Evolutionary conservation across 2,329 filamentous ascomycete species (phyloP).

Genomic region (Aspergillus fischeri): DNA sequence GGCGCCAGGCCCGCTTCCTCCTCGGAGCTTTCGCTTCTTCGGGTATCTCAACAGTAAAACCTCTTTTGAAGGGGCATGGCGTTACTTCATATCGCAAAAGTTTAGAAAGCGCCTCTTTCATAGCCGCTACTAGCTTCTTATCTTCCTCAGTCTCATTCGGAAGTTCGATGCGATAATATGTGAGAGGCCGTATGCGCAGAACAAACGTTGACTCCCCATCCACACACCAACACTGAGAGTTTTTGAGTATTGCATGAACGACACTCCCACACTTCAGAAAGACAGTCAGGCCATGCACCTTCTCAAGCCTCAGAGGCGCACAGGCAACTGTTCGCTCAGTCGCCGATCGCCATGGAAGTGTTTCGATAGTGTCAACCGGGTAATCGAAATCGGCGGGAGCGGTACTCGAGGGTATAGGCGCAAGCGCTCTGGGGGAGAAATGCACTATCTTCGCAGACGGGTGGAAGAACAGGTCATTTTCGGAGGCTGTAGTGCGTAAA

Average conservation of each 20-base stretch:
- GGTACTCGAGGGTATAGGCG: conserved; percentile 41
- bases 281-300: conserved; percentile 77
- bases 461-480: conserved; percentile 63
- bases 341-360: conserved; percentile 68
- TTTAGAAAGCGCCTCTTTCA: conserved; percentile 66
- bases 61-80: conserved; percentile 75
- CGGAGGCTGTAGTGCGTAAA: conserved; percentile 21
- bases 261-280: conserved; percentile 83
- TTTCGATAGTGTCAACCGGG: conserved; percentile 53
- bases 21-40: conserved; percentile 62
- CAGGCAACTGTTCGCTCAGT: conserved; percentile 77
- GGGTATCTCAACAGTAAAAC: conserved; percentile 70
- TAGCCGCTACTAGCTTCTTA: conserved; percentile 57
- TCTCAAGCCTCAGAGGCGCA: conserved; percentile 79
- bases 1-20: conserved; percentile 66
- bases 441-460: conserved; percentile 68
- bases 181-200: conserved; percentile 75
- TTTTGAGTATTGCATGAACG: conserved; percentile 79
- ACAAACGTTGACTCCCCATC: conserved; percentile 81
- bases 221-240: conserved; percentile 91
- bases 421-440: conserved; percentile 48
- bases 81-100: conserved; percentile 85
- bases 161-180: conserved; percentile 88
- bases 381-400: conserved; percentile 43
- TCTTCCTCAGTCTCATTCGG: conserved; percentile 64